Conservation (phyloP, 148 eudicot genomes). For the Rhododendron molle region DNA sequence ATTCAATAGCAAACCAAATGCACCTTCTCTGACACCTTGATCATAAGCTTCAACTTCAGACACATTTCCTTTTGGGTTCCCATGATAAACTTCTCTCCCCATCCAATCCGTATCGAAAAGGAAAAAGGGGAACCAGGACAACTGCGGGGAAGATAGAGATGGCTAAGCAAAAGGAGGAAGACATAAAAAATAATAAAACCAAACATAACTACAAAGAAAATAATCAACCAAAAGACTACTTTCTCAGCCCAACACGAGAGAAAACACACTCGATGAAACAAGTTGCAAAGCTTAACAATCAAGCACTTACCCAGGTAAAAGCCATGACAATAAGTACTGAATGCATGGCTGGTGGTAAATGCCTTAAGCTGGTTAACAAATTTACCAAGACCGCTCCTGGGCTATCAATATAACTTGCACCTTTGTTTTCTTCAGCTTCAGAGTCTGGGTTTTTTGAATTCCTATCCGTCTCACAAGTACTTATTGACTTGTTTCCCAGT, state of each 20-base stretch:
- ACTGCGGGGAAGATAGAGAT: slow-evolving; percentile 39
- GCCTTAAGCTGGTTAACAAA: slow-evolving; percentile 83
- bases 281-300: neutral
- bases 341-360: slow-evolving; percentile 87
- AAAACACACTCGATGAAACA: neutral
- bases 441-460: slow-evolving; percentile 23
- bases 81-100: slow-evolving; percentile 98
- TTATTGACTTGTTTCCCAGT: slow-evolving; percentile 20
- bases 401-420: slow-evolving; percentile 48
- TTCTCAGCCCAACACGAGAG: neutral
- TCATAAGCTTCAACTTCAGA: slow-evolving; percentile 61
- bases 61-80: slow-evolving; percentile 59
- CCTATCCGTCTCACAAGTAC: slow-evolving; percentile 19
- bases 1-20: slow-evolving; percentile 97
- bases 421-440: slow-evolving; percentile 37
- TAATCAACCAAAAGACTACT: neutral
- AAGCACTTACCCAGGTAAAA: slow-evolving; percentile 80
- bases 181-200: neutral
- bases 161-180: slow-evolving; percentile 3
- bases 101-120: slow-evolving; percentile 99
- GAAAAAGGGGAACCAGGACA: slow-evolving; percentile 98
- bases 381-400: slow-evolving; percentile 87
- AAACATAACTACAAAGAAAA: neutral
- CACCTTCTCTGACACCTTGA: slow-evolving; percentile 99
- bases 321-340: slow-evolving; percentile 83